Conservation (phyloP, 2,329 filamentous ascomycete species). For the Diaporthe vaccinii region DNA sequence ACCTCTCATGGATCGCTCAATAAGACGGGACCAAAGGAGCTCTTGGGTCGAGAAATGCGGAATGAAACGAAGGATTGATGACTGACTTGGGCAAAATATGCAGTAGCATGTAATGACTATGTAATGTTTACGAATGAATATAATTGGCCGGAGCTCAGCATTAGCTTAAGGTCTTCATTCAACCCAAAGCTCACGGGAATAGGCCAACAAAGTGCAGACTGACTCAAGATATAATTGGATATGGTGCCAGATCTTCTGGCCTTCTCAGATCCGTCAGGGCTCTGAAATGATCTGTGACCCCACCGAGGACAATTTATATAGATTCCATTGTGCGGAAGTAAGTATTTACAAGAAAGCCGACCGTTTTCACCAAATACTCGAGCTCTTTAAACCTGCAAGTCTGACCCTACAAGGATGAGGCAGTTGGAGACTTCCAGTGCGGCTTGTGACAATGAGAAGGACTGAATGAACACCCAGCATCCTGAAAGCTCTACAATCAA, state of each 20-base stretch:
- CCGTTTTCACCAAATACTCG: background rate
- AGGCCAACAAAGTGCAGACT: background rate
- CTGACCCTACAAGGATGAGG: background rate
- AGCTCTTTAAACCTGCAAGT: background rate
- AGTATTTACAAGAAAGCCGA: conserved; percentile 7
- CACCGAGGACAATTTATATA: background rate
- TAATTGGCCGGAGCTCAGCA: background rate
- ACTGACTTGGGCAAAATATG: background rate
- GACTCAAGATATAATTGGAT: background rate
- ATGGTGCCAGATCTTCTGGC: background rate
- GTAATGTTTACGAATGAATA: conserved; percentile 2
- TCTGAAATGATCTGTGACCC: background rate
- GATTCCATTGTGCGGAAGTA: background rate
- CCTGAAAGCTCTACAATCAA: background rate
- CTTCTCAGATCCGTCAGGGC: background rate
- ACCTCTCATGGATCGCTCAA: conserved; percentile 22
- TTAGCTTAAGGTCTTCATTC: background rate
- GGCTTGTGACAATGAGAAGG: background rate
- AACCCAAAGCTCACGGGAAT: background rate
- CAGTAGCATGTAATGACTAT: background rate
- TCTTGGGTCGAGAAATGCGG: background rate
- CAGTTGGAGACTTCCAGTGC: background rate
- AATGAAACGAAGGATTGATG: background rate
- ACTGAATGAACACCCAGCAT: background rate
- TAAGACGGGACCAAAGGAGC: background rate